Conservation (phyloP, 2,329 filamentous ascomycete species). For the Fusarium ramigenum region DNA sequence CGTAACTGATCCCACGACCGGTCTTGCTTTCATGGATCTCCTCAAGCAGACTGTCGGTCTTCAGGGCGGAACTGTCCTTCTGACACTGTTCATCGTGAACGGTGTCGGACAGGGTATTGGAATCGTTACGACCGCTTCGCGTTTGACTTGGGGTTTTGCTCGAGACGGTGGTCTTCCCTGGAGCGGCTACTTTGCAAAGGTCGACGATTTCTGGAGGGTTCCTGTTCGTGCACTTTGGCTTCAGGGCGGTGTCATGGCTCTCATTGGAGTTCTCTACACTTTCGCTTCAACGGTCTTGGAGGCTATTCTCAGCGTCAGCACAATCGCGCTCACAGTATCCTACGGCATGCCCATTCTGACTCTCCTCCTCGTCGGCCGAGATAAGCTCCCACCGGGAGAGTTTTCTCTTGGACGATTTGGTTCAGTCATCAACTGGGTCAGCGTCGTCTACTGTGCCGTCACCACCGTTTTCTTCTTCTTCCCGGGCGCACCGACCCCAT, state of each 20-base stretch:
- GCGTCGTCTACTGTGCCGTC: constrained; percentile 60
- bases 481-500: constrained; percentile 55
- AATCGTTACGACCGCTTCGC: constrained; percentile 60
- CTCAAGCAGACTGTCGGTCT: constrained; percentile 49
- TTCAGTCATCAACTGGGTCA: constrained; percentile 56
- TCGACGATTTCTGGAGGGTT: constrained; percentile 60
- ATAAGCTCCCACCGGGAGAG: constrained; percentile 58
- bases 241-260: constrained; percentile 54
- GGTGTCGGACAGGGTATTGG: constrained; percentile 63
- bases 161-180: constrained; percentile 61
- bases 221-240: constrained; percentile 62
- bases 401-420: constrained; percentile 59
- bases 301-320: constrained; percentile 64
- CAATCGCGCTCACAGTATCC: constrained; percentile 63
- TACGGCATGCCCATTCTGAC: constrained; percentile 59
- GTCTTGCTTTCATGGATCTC: constrained; percentile 61
- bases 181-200: constrained; percentile 54
- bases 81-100: constrained; percentile 65
- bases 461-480: constrained; percentile 67
- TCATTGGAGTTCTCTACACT: constrained; percentile 64
- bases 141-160: constrained; percentile 64
- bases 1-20: constrained; percentile 51
- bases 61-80: constrained; percentile 54
- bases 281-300: constrained; percentile 63
- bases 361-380: constrained; percentile 60